Percentiles rank a stretch among this genome's conserved stretches.
Conservation (phyloP, 2,329 filamentous ascomycete genomes). For the Aspergillus novoparasiticus region DNA sequence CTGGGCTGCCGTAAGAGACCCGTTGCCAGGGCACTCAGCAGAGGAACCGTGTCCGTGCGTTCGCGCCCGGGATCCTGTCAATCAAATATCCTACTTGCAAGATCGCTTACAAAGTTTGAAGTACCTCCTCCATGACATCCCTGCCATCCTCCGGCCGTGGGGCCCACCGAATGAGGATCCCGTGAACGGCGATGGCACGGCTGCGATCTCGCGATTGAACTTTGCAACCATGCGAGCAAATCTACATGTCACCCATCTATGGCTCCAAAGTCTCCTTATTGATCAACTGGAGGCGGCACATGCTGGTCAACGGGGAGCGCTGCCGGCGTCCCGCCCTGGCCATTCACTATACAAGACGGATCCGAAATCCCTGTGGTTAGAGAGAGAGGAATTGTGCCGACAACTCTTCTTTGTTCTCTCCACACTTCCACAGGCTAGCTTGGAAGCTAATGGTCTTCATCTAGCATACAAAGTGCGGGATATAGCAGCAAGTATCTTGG, state of each 20-base stretch:
- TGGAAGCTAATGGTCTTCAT: slow-evolving; percentile 41
- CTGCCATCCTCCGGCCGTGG: neutral
- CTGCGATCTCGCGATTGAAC: no score
- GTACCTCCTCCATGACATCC: slow-evolving; percentile 19
- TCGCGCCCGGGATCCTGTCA: slow-evolving; percentile 4
- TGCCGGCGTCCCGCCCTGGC: no score
- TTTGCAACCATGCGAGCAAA: slow-evolving; percentile 27
- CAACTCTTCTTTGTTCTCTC: slow-evolving; percentile 41
- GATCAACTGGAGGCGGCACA: slow-evolving; percentile 36
- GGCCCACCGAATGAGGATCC: neutral
- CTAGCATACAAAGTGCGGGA: slow-evolving; percentile 42
- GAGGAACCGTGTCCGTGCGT: slow-evolving; percentile 15
- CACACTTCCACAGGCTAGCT: slow-evolving; percentile 31
- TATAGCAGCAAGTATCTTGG: slow-evolving; percentile 37
- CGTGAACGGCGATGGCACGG: neutral
- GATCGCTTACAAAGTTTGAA: slow-evolving; percentile 32
- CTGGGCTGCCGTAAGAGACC: slow-evolving; percentile 16
- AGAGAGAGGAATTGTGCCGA: slow-evolving; percentile 41
- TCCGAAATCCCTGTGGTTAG: slow-evolving; percentile 26
- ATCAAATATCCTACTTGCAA: slow-evolving; percentile 24
- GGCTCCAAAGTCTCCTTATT: slow-evolving; percentile 40
- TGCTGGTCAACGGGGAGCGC: neutral
- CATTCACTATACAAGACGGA: no score
- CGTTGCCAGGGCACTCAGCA: neutral
- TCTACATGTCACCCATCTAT: slow-evolving; percentile 42